Conservation (phyloP, 352 stramenopile genomes). For the Phytophthora litchii region DNA sequence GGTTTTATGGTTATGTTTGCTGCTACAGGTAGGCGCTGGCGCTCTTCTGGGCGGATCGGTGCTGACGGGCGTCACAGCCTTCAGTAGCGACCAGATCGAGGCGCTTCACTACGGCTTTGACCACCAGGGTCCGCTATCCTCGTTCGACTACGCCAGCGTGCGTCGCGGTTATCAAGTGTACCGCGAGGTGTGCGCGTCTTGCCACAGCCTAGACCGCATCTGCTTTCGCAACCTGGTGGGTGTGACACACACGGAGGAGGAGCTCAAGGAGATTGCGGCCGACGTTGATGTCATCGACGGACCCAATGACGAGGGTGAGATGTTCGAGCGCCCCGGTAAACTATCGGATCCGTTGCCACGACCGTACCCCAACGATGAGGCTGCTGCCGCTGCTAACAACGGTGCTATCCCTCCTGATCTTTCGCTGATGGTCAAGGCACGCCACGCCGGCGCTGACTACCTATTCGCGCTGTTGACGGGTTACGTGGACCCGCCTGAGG, state of each 20-base stretch:
- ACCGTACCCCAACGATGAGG: constrained; percentile 98
- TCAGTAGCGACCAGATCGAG: constrained; percentile 89
- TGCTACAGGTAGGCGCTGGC: constrained; percentile 63
- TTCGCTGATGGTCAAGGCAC: constrained; percentile 97
- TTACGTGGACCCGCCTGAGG: constrained; percentile 95
- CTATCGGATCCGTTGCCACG: constrained; percentile 95
- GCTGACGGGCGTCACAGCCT: constrained; percentile 79
- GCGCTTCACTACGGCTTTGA: constrained; percentile 90
- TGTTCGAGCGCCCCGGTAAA: constrained; percentile 99
- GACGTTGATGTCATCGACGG: constrained; percentile 97
- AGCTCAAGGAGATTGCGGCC: constrained; percentile 91
- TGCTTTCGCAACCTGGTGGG: constrained; percentile 98
- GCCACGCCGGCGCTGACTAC: constrained; percentile 96
- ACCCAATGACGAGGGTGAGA: constrained; percentile 98
- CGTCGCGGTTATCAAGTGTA: constrained; percentile 99
- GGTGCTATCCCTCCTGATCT: constrained; percentile 98
- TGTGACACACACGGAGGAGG: constrained; percentile 94
- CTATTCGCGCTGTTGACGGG: constrained; percentile 97
- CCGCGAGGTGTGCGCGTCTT: constrained; percentile 98
- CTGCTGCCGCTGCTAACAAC: constrained; percentile 97
- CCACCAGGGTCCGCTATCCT: constrained; percentile 83
- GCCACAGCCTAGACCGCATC: constrained; percentile 97
- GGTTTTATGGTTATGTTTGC: constrained; percentile 17
- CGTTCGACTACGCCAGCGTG: constrained; percentile 93
- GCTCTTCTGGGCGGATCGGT: constrained; percentile 77